These are phyloP conservation scores for Exophiala sp. DNA, from an alignment of 2,329 filamentous ascomycete species.

Conservation along the genomic window DNA sequence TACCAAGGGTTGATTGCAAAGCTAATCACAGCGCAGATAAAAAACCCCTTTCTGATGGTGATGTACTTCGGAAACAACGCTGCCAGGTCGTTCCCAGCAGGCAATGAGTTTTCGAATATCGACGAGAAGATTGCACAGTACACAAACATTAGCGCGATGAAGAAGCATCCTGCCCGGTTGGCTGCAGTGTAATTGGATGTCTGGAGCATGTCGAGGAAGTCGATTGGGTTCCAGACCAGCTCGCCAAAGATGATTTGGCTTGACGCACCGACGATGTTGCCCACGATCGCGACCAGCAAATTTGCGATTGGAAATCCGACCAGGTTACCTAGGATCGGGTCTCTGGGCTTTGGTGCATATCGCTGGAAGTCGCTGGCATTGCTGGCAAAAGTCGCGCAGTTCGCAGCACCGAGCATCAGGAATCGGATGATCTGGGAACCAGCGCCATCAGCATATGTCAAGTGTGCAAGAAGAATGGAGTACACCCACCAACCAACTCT, in stretches of 20 bases:
- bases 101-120: conserved; percentile 15
- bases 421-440: not conserved
- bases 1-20: conserved; percentile 81
- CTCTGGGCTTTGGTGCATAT: conserved; percentile 40
- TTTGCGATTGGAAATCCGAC: conserved; percentile 62
- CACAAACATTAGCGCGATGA: conserved; percentile 60
- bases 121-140: conserved; percentile 5
- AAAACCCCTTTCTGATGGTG: conserved; percentile 44
- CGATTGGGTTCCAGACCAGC: conserved; percentile 73
- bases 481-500: conserved; percentile 14
- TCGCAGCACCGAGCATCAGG: conserved; percentile 32
- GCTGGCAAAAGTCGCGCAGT: conserved; percentile 11
- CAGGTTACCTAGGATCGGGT: conserved; percentile 42
- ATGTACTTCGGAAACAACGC: conserved; percentile 21
- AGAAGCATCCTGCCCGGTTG: conserved; percentile 69
- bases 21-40: conserved; percentile 75
- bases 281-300: conserved; percentile 77
- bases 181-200: conserved; percentile 65
- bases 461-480: not conserved
- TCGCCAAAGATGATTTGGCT: conserved; percentile 56
- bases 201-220: conserved; percentile 53
- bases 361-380: conserved; percentile 38
- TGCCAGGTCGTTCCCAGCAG: conserved; percentile 14
- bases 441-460: not conserved
- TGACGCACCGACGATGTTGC: conserved; percentile 72